Evolutionary conservation across 1,284 basidiomycete species (phyloP).

Genomic region (Sanghuangporus weigelae): DNA sequence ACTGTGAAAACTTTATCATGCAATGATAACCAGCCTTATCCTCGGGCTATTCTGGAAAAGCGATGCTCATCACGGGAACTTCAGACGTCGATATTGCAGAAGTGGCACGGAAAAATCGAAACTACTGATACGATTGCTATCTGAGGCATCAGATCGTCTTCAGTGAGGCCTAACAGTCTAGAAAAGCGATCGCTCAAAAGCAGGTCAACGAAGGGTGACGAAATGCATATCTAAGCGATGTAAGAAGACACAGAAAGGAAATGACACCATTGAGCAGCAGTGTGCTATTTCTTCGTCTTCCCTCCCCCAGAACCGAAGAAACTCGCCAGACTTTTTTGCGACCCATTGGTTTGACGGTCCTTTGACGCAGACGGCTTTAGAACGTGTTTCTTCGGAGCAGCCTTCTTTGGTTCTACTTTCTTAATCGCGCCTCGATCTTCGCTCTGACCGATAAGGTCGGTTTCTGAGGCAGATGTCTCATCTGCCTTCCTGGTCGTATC

Average conservation of each 20-base stretch:
- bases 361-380: constrained; percentile 18
- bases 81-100: too few species aligned
- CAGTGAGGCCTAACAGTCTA: too few species aligned
- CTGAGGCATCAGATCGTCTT: too few species aligned
- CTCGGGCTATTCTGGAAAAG: too few species aligned
- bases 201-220: too few species aligned
- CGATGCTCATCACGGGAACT: too few species aligned
- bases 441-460: constrained; percentile 1
- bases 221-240: too few species aligned
- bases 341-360: not conserved
- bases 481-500: not conserved
- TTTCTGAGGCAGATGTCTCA: not conserved
- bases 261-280: not conserved
- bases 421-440: not conserved
- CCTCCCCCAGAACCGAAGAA: constrained; percentile 8
- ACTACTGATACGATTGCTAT: too few species aligned
- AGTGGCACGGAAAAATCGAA: too few species aligned
- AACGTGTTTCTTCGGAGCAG: constrained; percentile 29
- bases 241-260: not conserved
- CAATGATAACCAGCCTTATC: too few species aligned
- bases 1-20: too few species aligned
- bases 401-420: constrained; percentile 31
- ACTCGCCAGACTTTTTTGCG: constrained; percentile 12
- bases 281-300: not conserved
- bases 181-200: too few species aligned